Evolutionary conservation across 2,329 filamentous ascomycete genomes (phyloP).

Genomic region (Escovopsis sp.): DNA sequence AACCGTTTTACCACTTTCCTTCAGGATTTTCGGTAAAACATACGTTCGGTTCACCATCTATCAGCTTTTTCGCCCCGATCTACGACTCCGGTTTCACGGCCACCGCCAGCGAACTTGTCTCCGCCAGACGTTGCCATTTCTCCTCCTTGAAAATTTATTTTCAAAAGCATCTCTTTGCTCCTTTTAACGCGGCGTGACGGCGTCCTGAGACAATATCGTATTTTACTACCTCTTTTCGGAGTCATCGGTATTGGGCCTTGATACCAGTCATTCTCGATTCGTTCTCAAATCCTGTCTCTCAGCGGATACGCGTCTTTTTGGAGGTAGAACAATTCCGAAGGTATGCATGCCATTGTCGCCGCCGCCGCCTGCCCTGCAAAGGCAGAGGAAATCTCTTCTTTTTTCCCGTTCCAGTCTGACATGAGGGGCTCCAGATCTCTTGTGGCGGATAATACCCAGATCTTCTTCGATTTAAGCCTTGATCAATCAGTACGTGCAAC

Average conservation of each 20-base stretch:
- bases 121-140: slow-evolving; percentile 6
- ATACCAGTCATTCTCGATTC: slow-evolving; percentile 21
- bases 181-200: slow-evolving; percentile 24
- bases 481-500: neutral
- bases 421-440: too few relatives aligned
- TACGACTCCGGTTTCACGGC: slow-evolving; percentile 14
- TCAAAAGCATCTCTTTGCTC: slow-evolving; percentile 18
- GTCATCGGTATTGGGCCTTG: slow-evolving; percentile 22
- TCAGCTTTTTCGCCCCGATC: slow-evolving; percentile 10
- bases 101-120: slow-evolving; percentile 7
- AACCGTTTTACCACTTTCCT: slow-evolving; percentile 25
- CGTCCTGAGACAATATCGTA: slow-evolving; percentile 23
- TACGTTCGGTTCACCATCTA: slow-evolving; percentile 15
- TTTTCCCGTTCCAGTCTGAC: too few relatives aligned
- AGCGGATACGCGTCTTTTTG: slow-evolving; percentile 12
- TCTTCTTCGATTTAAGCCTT: neutral
- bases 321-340: neutral
- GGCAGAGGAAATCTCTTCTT: too few relatives aligned
- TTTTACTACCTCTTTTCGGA: slow-evolving; percentile 21
- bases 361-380: too few relatives aligned
- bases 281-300: slow-evolving; percentile 16
- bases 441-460: neutral
- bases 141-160: slow-evolving; percentile 8
- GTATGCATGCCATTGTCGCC: neutral
- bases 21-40: slow-evolving; percentile 25